A percentile compares a stretch with the other conserved stretches of the same genome.
phyloP scores from a whole-genome alignment of 129 eudicot species.

The Saussurea involucrata region DNA sequence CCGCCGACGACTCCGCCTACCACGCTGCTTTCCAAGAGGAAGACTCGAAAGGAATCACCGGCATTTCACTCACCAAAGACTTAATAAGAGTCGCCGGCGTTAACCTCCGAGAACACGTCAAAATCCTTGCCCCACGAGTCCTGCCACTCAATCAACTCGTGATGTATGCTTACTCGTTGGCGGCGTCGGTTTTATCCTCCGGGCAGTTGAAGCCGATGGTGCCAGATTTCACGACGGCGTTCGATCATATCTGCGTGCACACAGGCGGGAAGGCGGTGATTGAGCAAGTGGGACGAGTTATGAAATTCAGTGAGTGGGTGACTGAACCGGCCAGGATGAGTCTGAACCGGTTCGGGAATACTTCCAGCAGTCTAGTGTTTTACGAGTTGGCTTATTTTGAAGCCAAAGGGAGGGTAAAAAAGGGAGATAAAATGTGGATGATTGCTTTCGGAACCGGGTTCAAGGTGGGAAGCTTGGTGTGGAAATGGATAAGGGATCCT shows the following conservation, averaged over 20 bases:
- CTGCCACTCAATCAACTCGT: conserved; percentile 57
- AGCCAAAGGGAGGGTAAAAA: conserved; percentile 53
- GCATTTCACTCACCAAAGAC: conserved; percentile 70
- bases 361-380: conserved; percentile 74
- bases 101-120: conserved; percentile 48
- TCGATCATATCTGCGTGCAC: conserved; percentile 76
- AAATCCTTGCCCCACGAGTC: conserved; percentile 63
- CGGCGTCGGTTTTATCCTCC: not conserved
- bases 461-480: conserved; percentile 75
- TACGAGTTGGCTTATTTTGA: conserved; percentile 86
- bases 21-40: conserved; percentile 73
- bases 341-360: conserved; percentile 78
- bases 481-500: conserved; percentile 57
- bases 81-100: conserved; percentile 65
- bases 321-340: conserved; percentile 85
- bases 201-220: conserved; percentile 47
- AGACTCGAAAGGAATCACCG: conserved; percentile 58
- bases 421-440: conserved; percentile 84
- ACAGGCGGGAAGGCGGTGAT: conserved; percentile 94
- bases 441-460: conserved; percentile 93
- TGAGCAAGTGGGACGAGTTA: conserved; percentile 54
- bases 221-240: conserved; percentile 72
- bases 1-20: conserved; percentile 60
- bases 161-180: conserved; percentile 32
- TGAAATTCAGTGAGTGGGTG: conserved; percentile 43